Conservation (phyloP, 495 filamentous ascomycete genomes). For the Annulohypoxylon nitens region DNA sequence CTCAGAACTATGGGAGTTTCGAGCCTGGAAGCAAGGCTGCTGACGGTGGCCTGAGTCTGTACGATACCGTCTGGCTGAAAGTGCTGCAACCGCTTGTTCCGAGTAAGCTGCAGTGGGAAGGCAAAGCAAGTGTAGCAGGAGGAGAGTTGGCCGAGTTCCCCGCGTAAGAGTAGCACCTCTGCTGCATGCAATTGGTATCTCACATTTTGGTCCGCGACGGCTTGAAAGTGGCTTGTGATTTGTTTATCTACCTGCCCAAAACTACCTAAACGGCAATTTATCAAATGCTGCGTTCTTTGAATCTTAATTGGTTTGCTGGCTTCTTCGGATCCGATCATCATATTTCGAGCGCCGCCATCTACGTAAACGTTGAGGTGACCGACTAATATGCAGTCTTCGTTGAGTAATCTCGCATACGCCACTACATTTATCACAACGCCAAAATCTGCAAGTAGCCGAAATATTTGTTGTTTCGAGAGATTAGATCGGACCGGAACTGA, state of each 20-base stretch:
- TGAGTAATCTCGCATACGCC: neutral
- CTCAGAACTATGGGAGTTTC: conserved; percentile 57
- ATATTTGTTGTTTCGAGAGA: neutral
- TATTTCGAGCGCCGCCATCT: neutral
- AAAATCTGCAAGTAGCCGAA: neutral
- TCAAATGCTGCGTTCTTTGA: neutral
- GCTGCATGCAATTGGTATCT: conserved; percentile 2
- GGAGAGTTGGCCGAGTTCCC: conserved; percentile 46
- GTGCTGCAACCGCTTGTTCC: conserved; percentile 61
- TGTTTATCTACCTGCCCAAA: neutral
- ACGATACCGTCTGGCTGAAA: conserved; percentile 60
- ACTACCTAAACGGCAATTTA: neutral
- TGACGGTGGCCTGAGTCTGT: conserved; percentile 60
- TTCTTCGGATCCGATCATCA: neutral
- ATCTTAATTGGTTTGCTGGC: neutral
- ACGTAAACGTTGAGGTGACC: neutral
- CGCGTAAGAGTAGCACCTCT: neutral
- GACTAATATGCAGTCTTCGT: neutral
- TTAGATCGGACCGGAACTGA: conserved; percentile 8
- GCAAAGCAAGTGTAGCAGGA: conserved; percentile 53
- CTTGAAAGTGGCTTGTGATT: neutral
- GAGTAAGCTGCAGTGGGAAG: conserved; percentile 57
- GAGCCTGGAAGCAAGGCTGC: conserved; percentile 61
- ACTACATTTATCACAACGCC: neutral
- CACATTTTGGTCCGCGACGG: neutral